Evolutionary conservation across 163 green algal genomes (phyloP), one percentile per base, ranked within the genome.

Genomic region (Scenedesmus sp.): DNA sequence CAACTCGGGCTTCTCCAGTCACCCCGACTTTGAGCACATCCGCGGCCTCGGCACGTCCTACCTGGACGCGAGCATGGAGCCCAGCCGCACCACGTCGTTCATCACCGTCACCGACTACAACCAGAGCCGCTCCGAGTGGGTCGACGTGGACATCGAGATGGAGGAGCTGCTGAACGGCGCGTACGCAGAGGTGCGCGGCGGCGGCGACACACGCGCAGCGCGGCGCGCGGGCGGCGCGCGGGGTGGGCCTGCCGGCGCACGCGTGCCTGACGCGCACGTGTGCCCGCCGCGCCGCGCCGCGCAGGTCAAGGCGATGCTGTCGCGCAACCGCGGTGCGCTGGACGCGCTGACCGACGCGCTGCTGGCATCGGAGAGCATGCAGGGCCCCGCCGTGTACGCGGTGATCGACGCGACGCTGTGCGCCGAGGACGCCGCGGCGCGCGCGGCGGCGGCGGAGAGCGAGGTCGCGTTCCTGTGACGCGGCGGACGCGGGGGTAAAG

Each of bases 61-160:
- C 51, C 78, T 79, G 42, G 87, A 91, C 71, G 54, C 73, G 15
- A 79, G 45, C 54, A 83, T 63, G 10, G 84, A 91, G 81, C 83
- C 80, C 14, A 70, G 75, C n/a, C 63, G 47, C 24, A 71, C 75
- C 63, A 64, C 57, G 75, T 45, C 44, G 14, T 64, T 60, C 31
- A 79, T 62, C 50, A 77, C 80, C 4, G 77, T 63, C n/a, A 81
- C 66, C 36, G 58, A 84, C n/a, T 20, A 44, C 7, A 76, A 85
- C 78, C 82, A 82, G 84, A 89, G 51, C 15, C 84, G 78, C 69
- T 84, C 51, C 29, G 87, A 90, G 81, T 83, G 81, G 34, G 63
- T 93, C 3, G 83, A 90, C 48, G 70, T 89, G 58, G 83, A 90
- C 54, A 71, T 87, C 56, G 86, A 92, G 66, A 92, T 95, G 91